Base-by-base conservation (phyloP, 257 asterid species). In the Euphrasia confusa region DNA sequence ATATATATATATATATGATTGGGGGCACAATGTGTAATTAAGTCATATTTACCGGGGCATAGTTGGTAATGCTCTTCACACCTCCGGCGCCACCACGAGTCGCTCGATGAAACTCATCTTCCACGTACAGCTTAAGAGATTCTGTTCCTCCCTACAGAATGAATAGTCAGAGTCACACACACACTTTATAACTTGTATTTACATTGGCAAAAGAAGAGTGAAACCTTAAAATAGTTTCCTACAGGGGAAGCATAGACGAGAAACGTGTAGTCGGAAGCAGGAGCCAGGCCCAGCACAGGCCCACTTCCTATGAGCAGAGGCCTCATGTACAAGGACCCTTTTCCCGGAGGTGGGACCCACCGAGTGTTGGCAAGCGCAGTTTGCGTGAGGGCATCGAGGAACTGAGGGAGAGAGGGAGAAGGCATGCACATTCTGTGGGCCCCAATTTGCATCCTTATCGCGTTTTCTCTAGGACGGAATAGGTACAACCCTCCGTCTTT, bases 401-500 rank as follows among this genome's bases (percentile, higher is more conserved):
- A 50, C 28, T 50, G 56, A 12, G 5, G 56, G 18, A 7, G 56
- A 15, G 56, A 50, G 0, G 56, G 56, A 14, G 56, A 50, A 50
- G 56, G 56, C 56, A 50, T 50, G 28, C 56, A 50, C 56, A 50
- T 50, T 14, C 56, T 50, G 30, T 50, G 28, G 28, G 56, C 56
- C 56, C 56, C 56, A 6, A 1, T 50, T 9, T 50, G 56, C 56
- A 50, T 50, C 27, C 56, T 28, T 0, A 50, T 50, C 1, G 56
- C 56, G 21, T 50, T 50, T 50, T 50, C 56, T 50, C 21, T 18
- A 0, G 56, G 56, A 11, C 56, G 56, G 28, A 50, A 50, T 50
- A 50, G 56, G 9, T 50, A 50, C 3, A 50, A 4, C 12, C 56
- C 56, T 50, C 56, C 56, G 3, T 50, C 12, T 4, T 50, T 28